Evolutionary conservation across 2,329 filamentous ascomycete species (phyloP), one percentile per base, ranked within the genome.

Genomic region (Rhytidhysteron rufulum): DNA sequence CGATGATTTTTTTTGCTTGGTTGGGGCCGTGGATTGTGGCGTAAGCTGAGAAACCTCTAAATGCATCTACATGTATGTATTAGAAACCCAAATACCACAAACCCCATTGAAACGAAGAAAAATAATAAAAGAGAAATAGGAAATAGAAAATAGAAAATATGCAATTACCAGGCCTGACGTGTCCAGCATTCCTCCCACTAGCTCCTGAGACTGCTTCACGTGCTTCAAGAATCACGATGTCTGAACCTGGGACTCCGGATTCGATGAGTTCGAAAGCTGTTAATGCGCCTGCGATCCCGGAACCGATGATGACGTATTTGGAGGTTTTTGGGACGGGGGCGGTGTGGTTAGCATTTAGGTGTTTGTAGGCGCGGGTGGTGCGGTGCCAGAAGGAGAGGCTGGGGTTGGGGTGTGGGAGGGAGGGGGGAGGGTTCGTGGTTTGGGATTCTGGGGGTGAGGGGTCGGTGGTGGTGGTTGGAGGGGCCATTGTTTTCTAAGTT

Each of bases 11-110:
- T 17, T 70, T 56, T 2, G 71, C 70, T 49, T 73, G 68, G 18
- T 67, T 64, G 1, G 50, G 42, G 4, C 71, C 72, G 41, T 72
- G 69, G 9, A 71, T 49, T 11, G 61, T 53, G 11, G 61, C 43
- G 48, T 74, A 74, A 10, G 65, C 65, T 27, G 57, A 61, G 47
- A 73, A 75, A 0, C 72, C 72, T 8, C 72, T 64, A 46, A 75
- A 75, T 0, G 72, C 71, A 47, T 74, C 66, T 43, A 67, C n/a
- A n/a, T n/a, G n/a, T n/a, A n/a, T n/a, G n/a, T n/a, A n/a, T n/a
- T n/a, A n/a, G n/a, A n/a, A n/a, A n/a, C n/a, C n/a, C n/a, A n/a
- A n/a, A n/a, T n/a, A n/a, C n/a, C n/a, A n/a, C n/a, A n/a, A n/a
- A n/a, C n/a, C n/a, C n/a, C n/a, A n/a, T n/a, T n/a, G n/a, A n/a